phyloP scores from a whole-genome alignment of 2,329 filamentous ascomycete species.

The Ophiosphaerella narmari region DNA sequence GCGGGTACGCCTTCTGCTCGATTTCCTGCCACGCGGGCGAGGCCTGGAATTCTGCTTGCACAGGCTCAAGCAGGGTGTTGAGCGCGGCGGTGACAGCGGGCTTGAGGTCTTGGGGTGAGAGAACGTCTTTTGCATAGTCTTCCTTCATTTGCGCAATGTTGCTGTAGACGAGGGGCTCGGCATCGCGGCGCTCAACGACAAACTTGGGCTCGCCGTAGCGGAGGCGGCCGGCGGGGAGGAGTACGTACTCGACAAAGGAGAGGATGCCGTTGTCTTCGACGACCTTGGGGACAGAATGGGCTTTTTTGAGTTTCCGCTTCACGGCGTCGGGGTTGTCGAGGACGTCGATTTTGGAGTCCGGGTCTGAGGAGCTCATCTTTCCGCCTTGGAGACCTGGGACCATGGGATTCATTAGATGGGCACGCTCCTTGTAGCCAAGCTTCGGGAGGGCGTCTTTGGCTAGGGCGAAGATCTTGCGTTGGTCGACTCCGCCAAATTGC shows the following conservation, averaged over 20 bases:
- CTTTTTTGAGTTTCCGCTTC: constrained; percentile 72
- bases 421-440: constrained; percentile 76
- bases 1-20: constrained; percentile 80
- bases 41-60: constrained; percentile 72
- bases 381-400: constrained; percentile 80
- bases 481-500: constrained; percentile 79
- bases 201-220: constrained; percentile 63
- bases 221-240: constrained; percentile 77
- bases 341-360: constrained; percentile 90
- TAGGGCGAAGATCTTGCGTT: constrained; percentile 85
- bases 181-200: constrained; percentile 66
- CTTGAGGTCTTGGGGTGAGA: constrained; percentile 88
- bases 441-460: constrained; percentile 85
- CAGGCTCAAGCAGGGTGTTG: constrained; percentile 74
- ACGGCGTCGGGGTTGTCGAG: constrained; percentile 77
- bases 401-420: constrained; percentile 84
- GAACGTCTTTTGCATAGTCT: constrained; percentile 80
- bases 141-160: constrained; percentile 73
- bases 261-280: constrained; percentile 86
- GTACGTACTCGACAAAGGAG: constrained; percentile 82
- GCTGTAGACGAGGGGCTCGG: constrained; percentile 81
- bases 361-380: constrained; percentile 77
- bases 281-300: constrained; percentile 74
- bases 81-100: constrained; percentile 77
- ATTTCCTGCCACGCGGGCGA: constrained; percentile 81